Percentiles rank a stretch among this genome's conserved stretches.
Conservation (phyloP, 768 basidiomycete genomes). For the Agrocybe pediades region DNA sequence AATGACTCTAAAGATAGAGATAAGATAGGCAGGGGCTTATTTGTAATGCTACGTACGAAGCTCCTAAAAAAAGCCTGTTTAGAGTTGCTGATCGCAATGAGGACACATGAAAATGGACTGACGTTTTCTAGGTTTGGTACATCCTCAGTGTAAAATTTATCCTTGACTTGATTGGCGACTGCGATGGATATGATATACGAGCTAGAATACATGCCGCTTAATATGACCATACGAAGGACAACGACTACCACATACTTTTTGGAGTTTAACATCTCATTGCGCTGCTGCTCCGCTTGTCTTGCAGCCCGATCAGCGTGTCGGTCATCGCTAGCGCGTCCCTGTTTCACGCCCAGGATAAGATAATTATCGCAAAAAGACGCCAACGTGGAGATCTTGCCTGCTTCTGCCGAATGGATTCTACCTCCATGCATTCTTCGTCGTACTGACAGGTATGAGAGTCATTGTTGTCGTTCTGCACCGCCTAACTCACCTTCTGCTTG, state of each 20-base stretch:
- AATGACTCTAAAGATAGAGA: constrained; percentile 53
- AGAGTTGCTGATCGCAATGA: constrained; percentile 5
- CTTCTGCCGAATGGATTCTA: constrained; percentile 76
- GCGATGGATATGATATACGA: constrained; percentile 71
- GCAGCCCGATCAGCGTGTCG: constrained; percentile 73
- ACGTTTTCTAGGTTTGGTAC: constrained; percentile 75
- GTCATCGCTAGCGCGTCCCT: constrained; percentile 74
- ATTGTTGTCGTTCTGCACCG: neutral
- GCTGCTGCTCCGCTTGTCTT: constrained; percentile 76
- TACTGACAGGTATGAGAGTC: constrained; percentile 48
- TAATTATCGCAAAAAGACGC: neutral
- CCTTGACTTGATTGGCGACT: constrained; percentile 69
- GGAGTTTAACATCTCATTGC: constrained; percentile 74
- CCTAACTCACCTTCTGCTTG: constrained; percentile 59
- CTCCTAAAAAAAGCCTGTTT: constrained; percentile 45
- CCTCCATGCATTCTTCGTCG: constrained; percentile 75
- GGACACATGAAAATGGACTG: constrained; percentile 26
- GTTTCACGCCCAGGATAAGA: constrained; percentile 10
- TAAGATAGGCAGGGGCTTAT: constrained; percentile 5
- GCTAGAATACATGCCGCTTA: constrained; percentile 33
- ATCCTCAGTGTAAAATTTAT: constrained; percentile 70
- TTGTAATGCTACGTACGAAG: constrained; percentile 52
- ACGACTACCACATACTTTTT: constrained; percentile 63
- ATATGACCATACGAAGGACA: neutral
- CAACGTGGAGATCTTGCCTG: constrained; percentile 48